Base-by-base conservation (phyloP, 2,329 filamentous ascomycete genomes). In the Talaromyces atroroseus region DNA sequence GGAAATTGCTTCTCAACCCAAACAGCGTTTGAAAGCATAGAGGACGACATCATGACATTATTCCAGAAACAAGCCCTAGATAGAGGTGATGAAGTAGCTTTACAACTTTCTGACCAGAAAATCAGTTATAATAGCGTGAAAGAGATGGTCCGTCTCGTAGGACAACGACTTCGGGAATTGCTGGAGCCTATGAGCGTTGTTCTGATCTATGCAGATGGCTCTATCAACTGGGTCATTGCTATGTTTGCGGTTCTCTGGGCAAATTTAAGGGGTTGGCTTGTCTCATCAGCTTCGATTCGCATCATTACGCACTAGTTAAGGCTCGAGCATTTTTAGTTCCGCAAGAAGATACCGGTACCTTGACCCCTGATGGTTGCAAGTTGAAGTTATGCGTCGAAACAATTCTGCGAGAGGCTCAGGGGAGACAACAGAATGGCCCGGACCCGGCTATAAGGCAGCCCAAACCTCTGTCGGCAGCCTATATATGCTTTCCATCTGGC, bases 401-500 rank as follows among this genome's bases (percentile, higher is more conserved):
- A 21, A 46, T 46, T 24, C 44, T 46, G 7, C 44, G 44, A 46
- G 20, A 46, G 20, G 20, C 18, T 24, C 24, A 46, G 44, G 20
- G 24, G 20, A 10, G 20, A 46, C 44, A 46, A 24, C 44, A 46
- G 14, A 46, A 26, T 46, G 44, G 42, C 3, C 18, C 8, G 4
- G 7, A 46, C 11, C 20, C 44, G 20, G 44, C 20, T 46, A 46
- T 24, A 46, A 24, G 44, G 24, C 44, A 23, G 10, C 36, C 29
- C 4, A 26, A 29, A 20, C 45, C 45, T 5, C 21, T 26, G 3
- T 26, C 45, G 45, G 2, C 21, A 14, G 48, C 48, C 20, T 51
- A 51, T 12, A 36, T 51, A 21, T 51, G 48, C 16, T 51, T 51
- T 20, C 10, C 48, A 20, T 51, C 48, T 21, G 48, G 48, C 38